These are phyloP conservation scores for Pseudogymnoascus sp. DNA, from an alignment of 2,329 filamentous ascomycete species.

Conservation along the genomic window DNA sequence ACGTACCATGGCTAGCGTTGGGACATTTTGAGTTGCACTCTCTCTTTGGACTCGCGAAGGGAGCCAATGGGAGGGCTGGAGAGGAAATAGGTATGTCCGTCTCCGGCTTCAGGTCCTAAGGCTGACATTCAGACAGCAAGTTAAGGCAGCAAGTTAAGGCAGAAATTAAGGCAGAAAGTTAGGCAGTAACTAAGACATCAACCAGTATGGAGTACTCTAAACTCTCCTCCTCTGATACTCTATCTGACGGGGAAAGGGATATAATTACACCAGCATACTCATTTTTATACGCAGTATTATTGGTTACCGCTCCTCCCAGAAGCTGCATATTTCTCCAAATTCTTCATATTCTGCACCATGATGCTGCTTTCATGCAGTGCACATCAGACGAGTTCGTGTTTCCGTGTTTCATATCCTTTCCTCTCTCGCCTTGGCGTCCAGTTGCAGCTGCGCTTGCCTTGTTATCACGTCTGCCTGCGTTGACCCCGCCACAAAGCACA, in stretches of 20 bases:
- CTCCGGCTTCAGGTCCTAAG: neutral
- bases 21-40: neutral
- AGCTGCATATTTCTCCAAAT: neutral
- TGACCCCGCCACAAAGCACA: neutral
- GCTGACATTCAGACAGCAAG: neutral
- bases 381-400: conserved; percentile 1
- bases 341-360: neutral
- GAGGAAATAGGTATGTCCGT: neutral
- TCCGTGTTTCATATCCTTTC: neutral
- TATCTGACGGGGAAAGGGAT: neutral
- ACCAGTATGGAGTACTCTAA: too few relatives aligned
- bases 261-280: neutral
- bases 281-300: neutral
- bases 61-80: neutral
- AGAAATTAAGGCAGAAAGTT: too few relatives aligned
- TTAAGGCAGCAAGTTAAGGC: neutral
- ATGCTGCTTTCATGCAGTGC: neutral
- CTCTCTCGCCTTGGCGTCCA: neutral
- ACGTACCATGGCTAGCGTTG: neutral
- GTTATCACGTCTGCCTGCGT: neutral
- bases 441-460: neutral
- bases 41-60: neutral
- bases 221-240: neutral
- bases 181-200: too few relatives aligned
- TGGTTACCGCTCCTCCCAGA: neutral